A percentile compares a stretch with the other conserved stretches of the same genome.
These are phyloP conservation scores for Margaritispora aquatica DNA, from an alignment of 495 filamentous ascomycete genomes.

Conservation along the genomic window DNA sequence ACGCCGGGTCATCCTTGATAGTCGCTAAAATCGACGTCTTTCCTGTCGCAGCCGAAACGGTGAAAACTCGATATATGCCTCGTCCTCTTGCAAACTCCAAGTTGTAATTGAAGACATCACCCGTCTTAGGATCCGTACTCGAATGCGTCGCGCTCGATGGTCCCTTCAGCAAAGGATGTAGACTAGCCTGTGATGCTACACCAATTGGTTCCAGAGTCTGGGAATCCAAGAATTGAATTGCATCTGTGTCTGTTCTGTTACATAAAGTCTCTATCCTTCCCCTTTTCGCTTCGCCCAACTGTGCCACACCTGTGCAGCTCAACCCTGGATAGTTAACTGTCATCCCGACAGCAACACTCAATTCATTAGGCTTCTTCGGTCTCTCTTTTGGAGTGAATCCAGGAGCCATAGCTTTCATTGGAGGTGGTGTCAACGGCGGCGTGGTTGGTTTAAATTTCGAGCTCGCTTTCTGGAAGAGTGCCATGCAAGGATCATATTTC, in stretches of 20 bases:
- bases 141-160: slow-evolving; percentile 59
- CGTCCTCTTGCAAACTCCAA: slow-evolving; percentile 37
- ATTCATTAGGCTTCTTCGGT: slow-evolving; percentile 21
- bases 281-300: not conserved
- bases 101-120: slow-evolving; percentile 74
- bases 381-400: not conserved
- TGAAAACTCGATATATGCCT: slow-evolving; percentile 60
- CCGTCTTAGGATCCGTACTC: slow-evolving; percentile 58
- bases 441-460: slow-evolving; percentile 35
- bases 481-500: slow-evolving; percentile 60
- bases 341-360: slow-evolving; percentile 56
- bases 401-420: not conserved
- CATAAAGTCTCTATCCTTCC: not conserved
- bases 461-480: slow-evolving; percentile 59
- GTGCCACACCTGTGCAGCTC: slow-evolving; percentile 1
- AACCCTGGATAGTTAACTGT: slow-evolving; percentile 52
- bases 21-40: slow-evolving; percentile 64
- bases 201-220: slow-evolving; percentile 65
- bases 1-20: slow-evolving; percentile 49
- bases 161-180: slow-evolving; percentile 63
- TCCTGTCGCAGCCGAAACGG: slow-evolving; percentile 50
- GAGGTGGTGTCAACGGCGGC: not conserved
- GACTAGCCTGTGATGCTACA: slow-evolving; percentile 42
- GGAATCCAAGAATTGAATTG: slow-evolving; percentile 55
- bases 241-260: slow-evolving; percentile 50